Conservation (phyloP, 257 asterid species). For the Solanum dulcamara region DNA sequence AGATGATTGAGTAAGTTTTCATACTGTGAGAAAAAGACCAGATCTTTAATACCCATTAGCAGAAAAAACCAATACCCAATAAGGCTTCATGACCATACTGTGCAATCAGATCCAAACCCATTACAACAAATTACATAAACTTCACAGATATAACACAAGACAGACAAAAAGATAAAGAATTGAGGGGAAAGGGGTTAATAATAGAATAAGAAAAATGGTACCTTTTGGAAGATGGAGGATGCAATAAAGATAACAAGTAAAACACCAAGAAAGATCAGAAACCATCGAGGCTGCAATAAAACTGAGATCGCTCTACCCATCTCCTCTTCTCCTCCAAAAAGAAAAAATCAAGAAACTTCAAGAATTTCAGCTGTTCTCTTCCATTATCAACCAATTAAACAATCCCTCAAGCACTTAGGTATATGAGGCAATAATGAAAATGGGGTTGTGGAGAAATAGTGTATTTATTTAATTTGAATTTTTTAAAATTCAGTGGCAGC, state of each 20-base stretch:
- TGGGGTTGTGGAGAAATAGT: not conserved
- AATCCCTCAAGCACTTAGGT: not conserved
- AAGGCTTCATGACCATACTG: not conserved
- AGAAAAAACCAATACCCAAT: not conserved
- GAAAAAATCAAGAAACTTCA: conserved; percentile 6
- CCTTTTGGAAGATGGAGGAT: conserved; percentile 50
- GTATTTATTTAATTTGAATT: not conserved
- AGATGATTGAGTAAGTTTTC: not conserved
- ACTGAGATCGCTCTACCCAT: conserved; percentile 78
- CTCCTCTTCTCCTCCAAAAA: conserved; percentile 3
- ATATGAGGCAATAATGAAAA: not conserved
- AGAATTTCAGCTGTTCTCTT: not conserved
- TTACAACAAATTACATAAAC: not conserved
- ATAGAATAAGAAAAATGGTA: not conserved
- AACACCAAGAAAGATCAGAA: conserved; percentile 41
- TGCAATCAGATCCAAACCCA: not conserved
- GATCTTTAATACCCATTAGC: not conserved
- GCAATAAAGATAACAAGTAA: conserved; percentile 38
- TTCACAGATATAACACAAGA: not conserved
- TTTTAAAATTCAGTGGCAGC: not conserved
- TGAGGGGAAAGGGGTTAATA: not conserved
- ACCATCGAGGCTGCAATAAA: conserved; percentile 50
- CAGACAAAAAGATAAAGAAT: not conserved
- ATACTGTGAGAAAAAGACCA: not conserved
- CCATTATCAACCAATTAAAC: not conserved